Conservation (phyloP, 371 early-diverging fungal species). For the Blakeslea trispora region DNA sequence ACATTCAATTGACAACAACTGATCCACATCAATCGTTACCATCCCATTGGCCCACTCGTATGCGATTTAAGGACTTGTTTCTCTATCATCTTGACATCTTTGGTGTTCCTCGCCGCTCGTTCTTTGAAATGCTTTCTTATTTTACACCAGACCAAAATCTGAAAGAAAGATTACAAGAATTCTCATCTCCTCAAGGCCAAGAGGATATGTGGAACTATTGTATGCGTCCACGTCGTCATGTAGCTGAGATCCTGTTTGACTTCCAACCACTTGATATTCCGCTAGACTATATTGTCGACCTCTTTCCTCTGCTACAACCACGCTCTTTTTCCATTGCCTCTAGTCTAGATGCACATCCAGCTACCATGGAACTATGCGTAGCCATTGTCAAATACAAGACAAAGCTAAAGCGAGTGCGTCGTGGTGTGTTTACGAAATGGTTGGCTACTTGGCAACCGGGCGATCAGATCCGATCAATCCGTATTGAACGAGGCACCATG, state of each 20-base stretch:
- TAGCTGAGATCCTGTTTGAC: slow-evolving; percentile 83
- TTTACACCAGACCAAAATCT: slow-evolving; percentile 76
- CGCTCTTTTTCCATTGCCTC: slow-evolving; percentile 86
- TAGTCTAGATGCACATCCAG: slow-evolving; percentile 47
- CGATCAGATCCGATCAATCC: slow-evolving; percentile 51
- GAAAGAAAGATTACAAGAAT: slow-evolving; percentile 79
- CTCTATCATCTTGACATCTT: slow-evolving; percentile 78
- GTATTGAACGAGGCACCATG: slow-evolving; percentile 77
- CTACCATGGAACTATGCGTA: slow-evolving; percentile 71
- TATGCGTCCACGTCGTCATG: slow-evolving; percentile 75
- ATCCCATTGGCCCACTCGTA: slow-evolving; percentile 42
- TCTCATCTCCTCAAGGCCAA: slow-evolving; percentile 79
- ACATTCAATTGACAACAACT: slow-evolving; percentile 50
- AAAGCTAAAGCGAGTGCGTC: slow-evolving; percentile 63
- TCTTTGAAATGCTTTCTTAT: slow-evolving; percentile 83
- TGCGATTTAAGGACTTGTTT: slow-evolving; percentile 74
- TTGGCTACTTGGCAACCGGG: slow-evolving; percentile 50
- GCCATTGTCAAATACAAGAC: slow-evolving; percentile 89
- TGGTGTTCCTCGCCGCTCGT: slow-evolving; percentile 83
- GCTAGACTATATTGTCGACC: slow-evolving; percentile 79
- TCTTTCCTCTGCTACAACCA: slow-evolving; percentile 77
- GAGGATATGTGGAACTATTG: slow-evolving; percentile 88
- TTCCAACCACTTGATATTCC: slow-evolving; percentile 76
- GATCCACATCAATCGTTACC: slow-evolving; percentile 53
- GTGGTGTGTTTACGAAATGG: slow-evolving; percentile 88